phyloP scores from a whole-genome alignment of 2,329 filamentous ascomycete genomes.

The Helicocarpus griseus region DNA sequence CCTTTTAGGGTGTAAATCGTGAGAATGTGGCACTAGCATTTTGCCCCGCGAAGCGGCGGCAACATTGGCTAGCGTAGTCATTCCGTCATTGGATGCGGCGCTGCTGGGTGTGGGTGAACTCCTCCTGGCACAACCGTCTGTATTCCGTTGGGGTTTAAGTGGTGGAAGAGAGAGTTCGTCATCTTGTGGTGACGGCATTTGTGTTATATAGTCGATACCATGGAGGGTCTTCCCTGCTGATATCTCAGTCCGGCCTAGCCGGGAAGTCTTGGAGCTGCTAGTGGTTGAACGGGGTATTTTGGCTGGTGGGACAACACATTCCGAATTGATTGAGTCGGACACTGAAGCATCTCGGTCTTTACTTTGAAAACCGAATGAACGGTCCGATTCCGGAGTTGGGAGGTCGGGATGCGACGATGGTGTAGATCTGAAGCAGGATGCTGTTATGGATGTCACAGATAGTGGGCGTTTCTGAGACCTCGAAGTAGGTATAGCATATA shows the following conservation, averaged over 20 bases:
- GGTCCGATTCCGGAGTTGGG: constrained; percentile 4
- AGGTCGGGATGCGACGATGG: not conserved
- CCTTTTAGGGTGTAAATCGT: not conserved
- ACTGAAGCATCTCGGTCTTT: not conserved
- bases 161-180: constrained; percentile 12
- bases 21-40: not conserved
- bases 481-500: constrained; percentile 2
- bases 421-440: not conserved
- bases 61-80: constrained; percentile 6
- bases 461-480: constrained; percentile 10
- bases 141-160: constrained; percentile 7
- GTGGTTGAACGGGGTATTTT: constrained; percentile 5
- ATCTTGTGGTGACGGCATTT: constrained; percentile 9
- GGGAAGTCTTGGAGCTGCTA: not conserved
- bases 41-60: constrained; percentile 2
- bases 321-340: not conserved
- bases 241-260: not conserved
- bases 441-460: not conserved
- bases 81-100: constrained; percentile 5
- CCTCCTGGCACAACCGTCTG: not conserved
- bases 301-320: not conserved
- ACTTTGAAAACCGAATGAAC: not conserved
- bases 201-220: constrained; percentile 13
- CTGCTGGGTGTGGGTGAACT: constrained; percentile 3
- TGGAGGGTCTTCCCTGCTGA: constrained; percentile 9